phyloP scores from a whole-genome alignment of 148 eudicot genomes.

The Camellia japonica region DNA sequence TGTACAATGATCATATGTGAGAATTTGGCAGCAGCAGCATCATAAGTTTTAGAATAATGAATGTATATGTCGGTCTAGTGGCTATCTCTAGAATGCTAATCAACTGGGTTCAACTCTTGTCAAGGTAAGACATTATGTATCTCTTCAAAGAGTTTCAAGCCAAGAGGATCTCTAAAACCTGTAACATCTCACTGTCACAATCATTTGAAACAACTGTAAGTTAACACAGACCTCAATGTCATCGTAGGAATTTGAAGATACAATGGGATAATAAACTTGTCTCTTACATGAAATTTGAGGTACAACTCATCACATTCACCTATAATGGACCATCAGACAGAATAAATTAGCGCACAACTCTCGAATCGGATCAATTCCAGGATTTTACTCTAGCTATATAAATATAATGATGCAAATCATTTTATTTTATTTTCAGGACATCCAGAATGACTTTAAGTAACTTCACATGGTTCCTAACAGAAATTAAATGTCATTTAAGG shows the following conservation, averaged over 20 bases:
- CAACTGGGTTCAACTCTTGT: slow-evolving; percentile 10
- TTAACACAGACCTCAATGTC: slow-evolving; percentile 3
- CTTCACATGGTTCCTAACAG: background rate
- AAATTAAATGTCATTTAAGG: background rate
- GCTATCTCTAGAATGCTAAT: slow-evolving; percentile 8
- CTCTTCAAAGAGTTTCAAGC: background rate
- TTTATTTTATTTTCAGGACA: background rate
- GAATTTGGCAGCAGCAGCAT: slow-evolving; percentile 2
- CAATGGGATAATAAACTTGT: background rate
- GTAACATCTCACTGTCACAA: background rate
- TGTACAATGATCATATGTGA: slow-evolving; percentile 16
- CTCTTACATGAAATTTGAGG: background rate
- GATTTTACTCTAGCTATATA: background rate
- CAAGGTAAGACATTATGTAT: slow-evolving; percentile 6
- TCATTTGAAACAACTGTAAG: background rate
- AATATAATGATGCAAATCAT: background rate
- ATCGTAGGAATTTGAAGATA: background rate
- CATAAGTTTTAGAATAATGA: slow-evolving; percentile 9
- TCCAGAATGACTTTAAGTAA: background rate
- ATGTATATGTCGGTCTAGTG: slow-evolving; percentile 11
- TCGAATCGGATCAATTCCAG: background rate
- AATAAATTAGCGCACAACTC: background rate
- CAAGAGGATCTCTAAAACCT: slow-evolving; percentile 1
- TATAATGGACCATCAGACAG: background rate
- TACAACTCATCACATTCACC: background rate